Evolutionary conservation across 75 land plant species (phyloP).

Genomic region (Gnetum montanum): DNA sequence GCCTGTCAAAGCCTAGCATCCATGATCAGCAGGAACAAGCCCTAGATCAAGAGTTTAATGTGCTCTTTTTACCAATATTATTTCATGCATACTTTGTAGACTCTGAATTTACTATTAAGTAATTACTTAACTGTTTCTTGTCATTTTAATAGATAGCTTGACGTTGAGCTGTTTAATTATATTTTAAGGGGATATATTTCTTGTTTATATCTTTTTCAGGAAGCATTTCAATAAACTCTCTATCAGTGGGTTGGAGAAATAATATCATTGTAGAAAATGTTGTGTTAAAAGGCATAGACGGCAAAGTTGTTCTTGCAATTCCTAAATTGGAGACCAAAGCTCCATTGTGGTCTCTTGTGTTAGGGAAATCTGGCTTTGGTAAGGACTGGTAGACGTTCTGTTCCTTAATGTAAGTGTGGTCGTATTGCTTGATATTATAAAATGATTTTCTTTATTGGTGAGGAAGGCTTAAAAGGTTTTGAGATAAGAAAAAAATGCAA

Average conservation of each 20-base stretch:
- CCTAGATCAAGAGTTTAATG: too few relatives aligned
- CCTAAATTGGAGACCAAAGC: slow-evolving; percentile 20
- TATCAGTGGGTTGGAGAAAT: slow-evolving; percentile 27
- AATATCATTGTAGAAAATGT: slow-evolving; percentile 20
- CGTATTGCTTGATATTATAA: too few relatives aligned
- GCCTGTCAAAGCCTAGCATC: too few relatives aligned
- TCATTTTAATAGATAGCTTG: background rate
- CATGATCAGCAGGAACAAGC: too few relatives aligned
- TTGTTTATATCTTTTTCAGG: slow-evolving; percentile 8
- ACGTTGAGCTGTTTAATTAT: background rate
- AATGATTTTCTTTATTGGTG: too few relatives aligned
- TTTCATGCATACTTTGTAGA: background rate
- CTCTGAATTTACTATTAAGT: too few relatives aligned
- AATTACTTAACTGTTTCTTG: background rate
- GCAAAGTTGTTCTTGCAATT: slow-evolving; percentile 17
- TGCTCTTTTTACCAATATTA: background rate
- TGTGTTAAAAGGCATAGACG: slow-evolving; percentile 18
- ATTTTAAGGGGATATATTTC: background rate
- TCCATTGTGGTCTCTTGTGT: slow-evolving; percentile 24
- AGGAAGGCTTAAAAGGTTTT: too few relatives aligned
- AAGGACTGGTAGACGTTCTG: too few relatives aligned
- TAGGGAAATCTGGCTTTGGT: slow-evolving; percentile 26
- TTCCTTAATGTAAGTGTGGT: too few relatives aligned
- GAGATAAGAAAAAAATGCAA: too few relatives aligned
- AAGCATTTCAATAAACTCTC: slow-evolving; percentile 6